Percentiles rank a stretch among this genome's conserved stretches.
Evolutionary conservation across 208 protist genomes (phyloP).

Genomic region (Novymonas esmeraldas): DNA sequence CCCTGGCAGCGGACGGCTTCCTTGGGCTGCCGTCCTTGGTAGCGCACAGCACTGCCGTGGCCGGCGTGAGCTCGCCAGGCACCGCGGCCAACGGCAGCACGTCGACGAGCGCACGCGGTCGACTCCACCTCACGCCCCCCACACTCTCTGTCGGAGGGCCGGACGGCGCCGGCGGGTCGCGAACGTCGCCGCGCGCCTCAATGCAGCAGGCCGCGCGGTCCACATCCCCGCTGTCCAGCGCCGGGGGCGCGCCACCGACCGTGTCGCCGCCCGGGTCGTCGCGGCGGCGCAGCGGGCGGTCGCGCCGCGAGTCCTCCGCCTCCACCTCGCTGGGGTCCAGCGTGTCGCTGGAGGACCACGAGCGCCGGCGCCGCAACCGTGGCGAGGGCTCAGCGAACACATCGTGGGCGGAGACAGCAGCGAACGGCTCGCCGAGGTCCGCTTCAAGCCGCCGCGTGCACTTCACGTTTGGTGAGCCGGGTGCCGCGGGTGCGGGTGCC

Average conservation of each 20-base stretch:
- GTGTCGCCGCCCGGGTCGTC: background rate
- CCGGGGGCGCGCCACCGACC: background rate
- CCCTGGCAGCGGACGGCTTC: too few species aligned
- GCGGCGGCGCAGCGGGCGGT: background rate
- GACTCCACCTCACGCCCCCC: too few species aligned
- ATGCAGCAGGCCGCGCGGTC: background rate
- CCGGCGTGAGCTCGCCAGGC: too few species aligned
- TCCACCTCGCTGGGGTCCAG: background rate
- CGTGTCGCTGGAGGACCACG: background rate
- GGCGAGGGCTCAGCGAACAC: background rate
- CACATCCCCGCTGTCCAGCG: background rate
- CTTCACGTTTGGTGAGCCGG: background rate
- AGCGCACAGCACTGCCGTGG: too few species aligned
- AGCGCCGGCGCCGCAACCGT: background rate
- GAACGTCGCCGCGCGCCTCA: background rate
- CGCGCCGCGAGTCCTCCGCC: background rate
- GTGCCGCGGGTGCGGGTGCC: background rate
- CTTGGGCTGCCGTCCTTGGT: too few species aligned
- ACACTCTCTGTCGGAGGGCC: too few species aligned
- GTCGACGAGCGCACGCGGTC: too few species aligned
- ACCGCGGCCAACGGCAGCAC: too few species aligned
- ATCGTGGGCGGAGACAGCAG: background rate
- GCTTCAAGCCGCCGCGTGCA: conserved; percentile 2
- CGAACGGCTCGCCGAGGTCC: background rate
- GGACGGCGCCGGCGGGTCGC: too few species aligned